Evolutionary conservation across 495 filamentous ascomycete genomes (phyloP), one percentile per base, ranked within the genome.

Genomic region (Rostrohypoxylon terebratum): DNA sequence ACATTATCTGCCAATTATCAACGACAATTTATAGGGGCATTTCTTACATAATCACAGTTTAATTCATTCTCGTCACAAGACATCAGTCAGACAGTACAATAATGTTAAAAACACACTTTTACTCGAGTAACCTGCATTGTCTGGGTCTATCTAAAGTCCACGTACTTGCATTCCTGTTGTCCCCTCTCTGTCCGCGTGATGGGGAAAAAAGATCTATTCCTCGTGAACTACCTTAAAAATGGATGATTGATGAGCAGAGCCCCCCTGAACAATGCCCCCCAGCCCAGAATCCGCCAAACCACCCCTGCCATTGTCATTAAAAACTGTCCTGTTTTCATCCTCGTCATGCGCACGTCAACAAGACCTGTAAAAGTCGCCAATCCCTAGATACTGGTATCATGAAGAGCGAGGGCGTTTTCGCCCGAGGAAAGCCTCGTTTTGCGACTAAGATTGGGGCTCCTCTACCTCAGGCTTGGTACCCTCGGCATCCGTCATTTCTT

Each of bases 401-500:
- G 33, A 44, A 42, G 23, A 31, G 44, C 28, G 40, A 14, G 28
- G 42, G 36, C 18, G 38, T 25, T 50, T 53, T 67, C 34, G 47
- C 44, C 48, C 61, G 10, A 20, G 57, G 54, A 33, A 40, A 40
- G 54, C 23, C 28, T 36, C 50, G 9, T 5, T 4, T 7, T 16
- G 28, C 38, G 53, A 74, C 75, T 82, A 78, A 57, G 76, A 76
- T 51, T 79, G 73, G 13, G 76, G 33, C 61, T 81, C 79, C 21
- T 76, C 67, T 7, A 77, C 75, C 77, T 85, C 84, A 20, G 82
- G 73, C 78, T 86, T 85, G 16, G 77, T 62, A 1, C 83, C 75
- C 47, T 87, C 86, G 1, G 84, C 86, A 64, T 89, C 87, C 18
- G 84, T 82, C 87, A 89, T 89, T 66, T 87, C 86, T 72, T 87